Evolutionary conservation across 441 rosid species (phyloP).

Genomic region (Viola pubescens): DNA sequence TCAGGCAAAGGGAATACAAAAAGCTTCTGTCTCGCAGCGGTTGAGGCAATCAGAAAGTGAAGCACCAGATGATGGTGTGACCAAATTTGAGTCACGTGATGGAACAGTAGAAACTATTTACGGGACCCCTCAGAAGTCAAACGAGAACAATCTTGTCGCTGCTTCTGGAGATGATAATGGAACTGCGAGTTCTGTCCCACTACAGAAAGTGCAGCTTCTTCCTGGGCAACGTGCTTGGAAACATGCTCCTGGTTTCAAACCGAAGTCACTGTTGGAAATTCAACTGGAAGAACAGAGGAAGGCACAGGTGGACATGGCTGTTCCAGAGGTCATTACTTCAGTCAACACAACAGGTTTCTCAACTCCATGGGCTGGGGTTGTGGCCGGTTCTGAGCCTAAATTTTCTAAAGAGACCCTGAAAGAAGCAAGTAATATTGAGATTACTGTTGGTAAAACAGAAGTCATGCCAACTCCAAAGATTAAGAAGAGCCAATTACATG

Average conservation of each 20-base stretch:
- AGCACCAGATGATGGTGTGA: constrained; percentile 25
- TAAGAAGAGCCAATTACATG: constrained; percentile 69
- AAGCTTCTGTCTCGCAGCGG: constrained; percentile 33
- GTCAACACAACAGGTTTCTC: constrained; percentile 36
- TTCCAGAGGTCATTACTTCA: constrained; percentile 42
- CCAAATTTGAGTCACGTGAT: constrained; percentile 19
- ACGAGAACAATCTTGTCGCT: constrained; percentile 26
- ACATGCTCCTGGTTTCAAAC: constrained; percentile 96
- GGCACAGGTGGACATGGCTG: constrained; percentile 52
- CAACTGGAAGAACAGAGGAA: constrained; percentile 88
- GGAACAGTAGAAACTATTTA: constrained; percentile 18
- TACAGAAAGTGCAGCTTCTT: constrained; percentile 29
- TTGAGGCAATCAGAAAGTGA: constrained; percentile 42
- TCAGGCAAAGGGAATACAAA: constrained; percentile 43
- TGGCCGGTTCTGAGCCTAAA: constrained; percentile 48
- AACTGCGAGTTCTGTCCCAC: constrained; percentile 23
- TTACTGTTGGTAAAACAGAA: constrained; percentile 38
- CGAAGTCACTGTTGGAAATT: constrained; percentile 90
- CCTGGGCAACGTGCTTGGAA: constrained; percentile 78
- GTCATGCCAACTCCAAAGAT: constrained; percentile 34
- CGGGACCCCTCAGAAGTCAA: constrained; percentile 23
- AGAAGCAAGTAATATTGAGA: constrained; percentile 32
- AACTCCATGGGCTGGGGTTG: constrained; percentile 77
- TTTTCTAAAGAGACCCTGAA: constrained; percentile 34
- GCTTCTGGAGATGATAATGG: constrained; percentile 27